phyloP scores from a whole-genome alignment of 1,284 basidiomycete genomes.

The Pyrrhoderma noxium region DNA sequence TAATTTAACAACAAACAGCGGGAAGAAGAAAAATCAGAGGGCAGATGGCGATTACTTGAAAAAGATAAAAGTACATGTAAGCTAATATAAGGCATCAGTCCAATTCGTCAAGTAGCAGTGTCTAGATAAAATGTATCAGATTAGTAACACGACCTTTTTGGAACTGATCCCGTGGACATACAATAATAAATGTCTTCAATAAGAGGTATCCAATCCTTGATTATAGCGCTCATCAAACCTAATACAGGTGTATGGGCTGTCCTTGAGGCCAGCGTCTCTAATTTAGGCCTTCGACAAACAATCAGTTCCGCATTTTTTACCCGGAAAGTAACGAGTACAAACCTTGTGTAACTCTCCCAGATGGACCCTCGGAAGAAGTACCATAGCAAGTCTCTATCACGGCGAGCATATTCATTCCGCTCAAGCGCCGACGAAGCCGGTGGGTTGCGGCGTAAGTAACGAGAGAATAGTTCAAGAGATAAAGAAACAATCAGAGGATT shows the following conservation, averaged over 20 bases:
- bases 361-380: constrained; percentile 85
- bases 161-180: too few species aligned
- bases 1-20: too few species aligned
- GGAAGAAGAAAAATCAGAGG: too few species aligned
- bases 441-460: constrained; percentile 59
- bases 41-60: not conserved
- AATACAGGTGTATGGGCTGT: constrained; percentile 65
- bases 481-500: constrained; percentile 53
- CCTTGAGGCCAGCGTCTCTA: constrained; percentile 53
- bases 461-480: constrained; percentile 55
- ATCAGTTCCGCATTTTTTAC: constrained; percentile 22
- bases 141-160: not conserved
- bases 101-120: constrained; percentile 30
- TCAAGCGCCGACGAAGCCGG: constrained; percentile 57
- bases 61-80: not conserved
- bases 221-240: constrained; percentile 66
- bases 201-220: constrained; percentile 87
- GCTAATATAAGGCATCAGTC: not conserved
- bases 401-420: constrained; percentile 70
- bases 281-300: constrained; percentile 55
- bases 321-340: not conserved
- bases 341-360: constrained; percentile 84
- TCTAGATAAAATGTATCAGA: constrained; percentile 23
- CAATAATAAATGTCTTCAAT: constrained; percentile 97
- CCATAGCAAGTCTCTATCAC: constrained; percentile 78